These are phyloP conservation scores for Xylariaceae sp. DNA, from an alignment of 2,329 filamentous ascomycete genomes.

Conservation along the genomic window DNA sequence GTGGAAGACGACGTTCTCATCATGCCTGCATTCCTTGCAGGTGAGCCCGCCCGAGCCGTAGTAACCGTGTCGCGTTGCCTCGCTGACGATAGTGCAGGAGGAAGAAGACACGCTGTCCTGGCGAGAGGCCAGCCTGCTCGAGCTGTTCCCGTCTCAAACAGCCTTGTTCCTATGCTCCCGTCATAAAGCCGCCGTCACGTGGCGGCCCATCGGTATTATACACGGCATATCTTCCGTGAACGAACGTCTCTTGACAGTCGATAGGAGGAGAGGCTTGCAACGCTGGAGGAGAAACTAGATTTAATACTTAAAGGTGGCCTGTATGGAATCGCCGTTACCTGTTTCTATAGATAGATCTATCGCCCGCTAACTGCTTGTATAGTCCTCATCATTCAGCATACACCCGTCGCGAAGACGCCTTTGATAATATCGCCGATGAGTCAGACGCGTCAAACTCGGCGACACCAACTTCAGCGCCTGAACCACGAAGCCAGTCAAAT, in stretches of 20 bases:
- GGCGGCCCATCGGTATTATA: constrained; percentile 18
- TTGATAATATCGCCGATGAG: constrained; percentile 5
- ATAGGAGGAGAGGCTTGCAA: constrained; percentile 17
- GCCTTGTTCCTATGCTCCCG: constrained; percentile 14
- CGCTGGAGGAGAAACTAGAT: constrained; percentile 17
- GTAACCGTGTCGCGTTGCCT: neutral
- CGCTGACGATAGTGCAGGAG: constrained; percentile 10
- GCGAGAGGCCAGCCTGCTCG: constrained; percentile 16
- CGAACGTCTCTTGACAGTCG: constrained; percentile 13
- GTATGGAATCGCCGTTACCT: constrained; percentile 4
- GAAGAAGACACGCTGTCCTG: constrained; percentile 19
- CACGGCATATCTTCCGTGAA: constrained; percentile 6
- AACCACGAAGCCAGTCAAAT: constrained; percentile 3
- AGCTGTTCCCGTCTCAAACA: constrained; percentile 17
- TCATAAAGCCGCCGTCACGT: constrained; percentile 10
- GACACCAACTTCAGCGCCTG: neutral
- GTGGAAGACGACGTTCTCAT: constrained; percentile 19
- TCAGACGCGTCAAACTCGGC: constrained; percentile 9
- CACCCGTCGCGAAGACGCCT: constrained; percentile 3
- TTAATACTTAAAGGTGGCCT: constrained; percentile 15
- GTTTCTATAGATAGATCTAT: neutral
- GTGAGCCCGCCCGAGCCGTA: constrained; percentile 4
- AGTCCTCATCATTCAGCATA: constrained; percentile 11
- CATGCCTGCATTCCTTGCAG: constrained; percentile 19
- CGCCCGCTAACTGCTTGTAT: constrained; percentile 7